Evolutionary conservation across 2,329 filamentous ascomycete genomes (phyloP), one percentile per base, ranked within the genome.

Genomic region (Botrytis cinerea): DNA sequence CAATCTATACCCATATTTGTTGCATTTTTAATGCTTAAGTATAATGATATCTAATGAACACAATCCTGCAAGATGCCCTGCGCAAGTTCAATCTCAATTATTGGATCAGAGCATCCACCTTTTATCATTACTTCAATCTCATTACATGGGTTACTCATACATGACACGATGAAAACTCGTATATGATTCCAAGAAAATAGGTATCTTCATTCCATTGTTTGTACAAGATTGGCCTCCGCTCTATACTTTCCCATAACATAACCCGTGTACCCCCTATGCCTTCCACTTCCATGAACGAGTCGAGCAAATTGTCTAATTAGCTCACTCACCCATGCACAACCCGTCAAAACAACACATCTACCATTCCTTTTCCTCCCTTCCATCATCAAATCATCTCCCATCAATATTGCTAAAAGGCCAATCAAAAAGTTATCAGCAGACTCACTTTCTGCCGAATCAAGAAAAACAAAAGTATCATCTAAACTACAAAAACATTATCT

Each of bases 151-250:
- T 10, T 25, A 45, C 18, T 43, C 9, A 32, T 54, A 54, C 35
- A 32, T 54, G 2, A 18, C 18, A 40, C 16, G 2, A 32, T 28
- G 7, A 25, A 16, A 14, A 28, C 5, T 9, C 51, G 40, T 6
- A n/a, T 38, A 7, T 35, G 16, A 67, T 67, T 10, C 54, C 35
- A 46, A 71, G n/a, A 57, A 71, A 63, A 51, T 32, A 48, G 57
- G 57, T 71, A 71, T 63, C 69, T 62, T 48, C 43, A 71, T 71
- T 40, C 48, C 48, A 54, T 7, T 71, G 32, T 71, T 63, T 63
- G 43, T 63, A 71, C 69, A 71, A 63, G 43, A 70, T 48, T 10
- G 43, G 25, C 22, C 10, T 32, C 40, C 40, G 12, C 22, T n/a
- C 18, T 46, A n/a, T 35, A 25, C 14, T 35, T 45, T 28, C 40